phyloP scores from a whole-genome alignment of 495 filamentous ascomycete genomes.

The Pyrenula aspistea region DNA sequence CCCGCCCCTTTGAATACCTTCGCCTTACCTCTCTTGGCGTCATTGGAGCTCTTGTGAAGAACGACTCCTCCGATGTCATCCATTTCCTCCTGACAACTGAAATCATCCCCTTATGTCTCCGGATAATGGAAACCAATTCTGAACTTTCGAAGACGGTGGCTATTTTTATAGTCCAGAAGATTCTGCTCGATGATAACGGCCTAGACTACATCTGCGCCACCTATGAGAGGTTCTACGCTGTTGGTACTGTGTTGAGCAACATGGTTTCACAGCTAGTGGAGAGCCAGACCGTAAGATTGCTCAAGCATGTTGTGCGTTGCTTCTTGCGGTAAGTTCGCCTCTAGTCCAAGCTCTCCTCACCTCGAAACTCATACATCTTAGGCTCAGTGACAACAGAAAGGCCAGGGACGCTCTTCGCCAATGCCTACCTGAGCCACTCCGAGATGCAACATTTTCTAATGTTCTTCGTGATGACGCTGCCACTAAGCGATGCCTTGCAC shows the following conservation, averaged over 20 bases:
- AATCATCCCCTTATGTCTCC: constrained; percentile 94
- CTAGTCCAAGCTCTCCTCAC: neutral
- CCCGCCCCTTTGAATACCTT: constrained; percentile 93
- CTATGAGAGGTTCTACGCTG: constrained; percentile 98
- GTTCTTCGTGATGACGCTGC: constrained; percentile 95
- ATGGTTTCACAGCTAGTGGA: constrained; percentile 98
- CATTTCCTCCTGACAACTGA: constrained; percentile 98
- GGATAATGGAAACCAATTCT: constrained; percentile 99
- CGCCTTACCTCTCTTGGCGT: constrained; percentile 96
- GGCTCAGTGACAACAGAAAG: constrained; percentile 89
- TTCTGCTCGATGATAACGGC: constrained; percentile 92
- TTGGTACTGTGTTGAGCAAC: constrained; percentile 94
- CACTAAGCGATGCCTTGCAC: constrained; percentile 93
- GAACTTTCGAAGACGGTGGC: constrained; percentile 98
- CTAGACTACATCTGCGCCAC: constrained; percentile 97
- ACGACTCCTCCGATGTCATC: constrained; percentile 96
- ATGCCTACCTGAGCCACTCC: constrained; percentile 91
- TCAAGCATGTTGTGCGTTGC: constrained; percentile 97
- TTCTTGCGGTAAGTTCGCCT: constrained; percentile 65
- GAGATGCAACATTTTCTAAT: constrained; percentile 92
- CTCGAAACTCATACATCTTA: constrained; percentile 19
- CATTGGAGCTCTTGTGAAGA: constrained; percentile 96
- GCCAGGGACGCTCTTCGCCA: constrained; percentile 92
- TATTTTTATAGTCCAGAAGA: constrained; percentile 99
- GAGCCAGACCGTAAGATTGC: constrained; percentile 86